Evolutionary conservation across 2,329 filamentous ascomycete species (phyloP).

Genomic region (Trichoderma harzianum): DNA sequence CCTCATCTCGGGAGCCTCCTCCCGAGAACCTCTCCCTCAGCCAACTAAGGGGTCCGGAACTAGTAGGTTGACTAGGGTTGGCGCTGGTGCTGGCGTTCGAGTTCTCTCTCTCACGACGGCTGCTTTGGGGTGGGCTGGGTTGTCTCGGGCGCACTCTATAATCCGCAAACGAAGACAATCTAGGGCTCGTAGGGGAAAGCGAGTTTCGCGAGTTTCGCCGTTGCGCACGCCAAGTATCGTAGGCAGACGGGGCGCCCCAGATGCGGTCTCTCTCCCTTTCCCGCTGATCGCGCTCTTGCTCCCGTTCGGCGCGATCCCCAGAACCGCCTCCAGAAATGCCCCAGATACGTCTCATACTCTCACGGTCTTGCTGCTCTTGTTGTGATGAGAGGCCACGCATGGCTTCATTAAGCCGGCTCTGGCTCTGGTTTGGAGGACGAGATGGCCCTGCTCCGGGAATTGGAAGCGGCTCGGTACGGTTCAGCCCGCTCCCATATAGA

Average conservation of each 20-base stretch:
- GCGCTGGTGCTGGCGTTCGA: conserved; percentile 30
- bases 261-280: conserved; percentile 28
- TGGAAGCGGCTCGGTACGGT: conserved; percentile 6
- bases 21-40: conserved; percentile 40
- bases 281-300: conserved; percentile 21
- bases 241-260: conserved; percentile 26
- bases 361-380: conserved; percentile 24
- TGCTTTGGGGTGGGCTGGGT: conserved; percentile 39
- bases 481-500: not conserved
- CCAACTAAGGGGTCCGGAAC: conserved; percentile 42
- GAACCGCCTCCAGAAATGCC: conserved; percentile 25
- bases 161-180: conserved; percentile 28
- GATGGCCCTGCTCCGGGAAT: conserved; percentile 21
- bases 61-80: conserved; percentile 32
- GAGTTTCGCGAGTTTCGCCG: conserved; percentile 40
- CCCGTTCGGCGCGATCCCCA: conserved; percentile 19
- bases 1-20: conserved; percentile 28
- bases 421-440: conserved; percentile 29
- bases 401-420: conserved; percentile 31
- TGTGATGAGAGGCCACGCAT: conserved; percentile 31
- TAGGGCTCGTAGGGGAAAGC: conserved; percentile 38
- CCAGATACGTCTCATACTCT: conserved; percentile 26
- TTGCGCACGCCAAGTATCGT: conserved; percentile 35
- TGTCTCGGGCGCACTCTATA: conserved; percentile 35
- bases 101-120: conserved; percentile 28